These are phyloP conservation scores for Sphagnum fallax DNA, from an alignment of 228 moss, liverwort and hornwort genomes.

Conservation along the genomic window DNA sequence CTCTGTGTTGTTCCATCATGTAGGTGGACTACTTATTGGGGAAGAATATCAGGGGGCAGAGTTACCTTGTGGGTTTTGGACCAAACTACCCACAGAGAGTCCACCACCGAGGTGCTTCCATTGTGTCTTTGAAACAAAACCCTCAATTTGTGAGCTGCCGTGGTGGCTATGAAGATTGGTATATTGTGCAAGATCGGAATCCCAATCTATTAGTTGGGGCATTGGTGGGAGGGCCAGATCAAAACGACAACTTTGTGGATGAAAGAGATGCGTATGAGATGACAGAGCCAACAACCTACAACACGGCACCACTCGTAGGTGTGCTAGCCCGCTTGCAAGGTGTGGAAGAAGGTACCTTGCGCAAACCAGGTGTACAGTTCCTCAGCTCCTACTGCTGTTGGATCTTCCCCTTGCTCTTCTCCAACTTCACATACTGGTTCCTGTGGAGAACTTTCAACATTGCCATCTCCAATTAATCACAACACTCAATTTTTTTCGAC, in stretches of 20 bases:
- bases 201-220: conserved; percentile 29
- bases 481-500: too few relatives aligned
- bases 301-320: conserved; percentile 23
- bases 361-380: not conserved
- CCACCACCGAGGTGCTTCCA: conserved; percentile 34
- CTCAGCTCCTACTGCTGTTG: not conserved
- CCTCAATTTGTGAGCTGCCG: conserved; percentile 11
- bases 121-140: conserved; percentile 19
- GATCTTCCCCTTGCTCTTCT: not conserved
- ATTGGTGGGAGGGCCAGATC: conserved; percentile 31
- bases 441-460: too few relatives aligned
- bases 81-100: conserved; percentile 15
- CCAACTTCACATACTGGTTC: too few relatives aligned
- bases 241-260: conserved; percentile 24
- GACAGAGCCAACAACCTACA: conserved; percentile 24
- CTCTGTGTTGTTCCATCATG: too few relatives aligned
- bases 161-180: conserved; percentile 26
- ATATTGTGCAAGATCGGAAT: conserved; percentile 5
- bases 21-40: conserved; percentile 40
- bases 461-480: too few relatives aligned
- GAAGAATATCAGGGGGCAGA: conserved; percentile 17
- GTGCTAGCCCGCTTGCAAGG: conserved; percentile 16
- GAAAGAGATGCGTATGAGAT: conserved; percentile 16
- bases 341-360: not conserved
- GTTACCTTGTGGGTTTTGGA: conserved; percentile 40